Conservation (phyloP, 164 flowering plant genomes). For the Berberis vulgaris region DNA sequence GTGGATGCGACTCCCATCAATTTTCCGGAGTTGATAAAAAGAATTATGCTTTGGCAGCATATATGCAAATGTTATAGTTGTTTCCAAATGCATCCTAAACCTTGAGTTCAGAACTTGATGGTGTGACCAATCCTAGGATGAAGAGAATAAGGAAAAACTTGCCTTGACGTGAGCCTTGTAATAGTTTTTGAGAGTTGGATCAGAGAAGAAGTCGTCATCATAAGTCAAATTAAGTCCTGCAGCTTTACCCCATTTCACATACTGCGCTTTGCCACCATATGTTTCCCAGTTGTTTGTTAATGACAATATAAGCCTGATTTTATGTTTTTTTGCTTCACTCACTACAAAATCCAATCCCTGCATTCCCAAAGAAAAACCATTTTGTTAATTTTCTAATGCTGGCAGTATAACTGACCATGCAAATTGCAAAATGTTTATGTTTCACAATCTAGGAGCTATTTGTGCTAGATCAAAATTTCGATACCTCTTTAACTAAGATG, state of each 20-base stretch:
- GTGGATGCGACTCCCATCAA: no score
- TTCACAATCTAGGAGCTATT: no score
- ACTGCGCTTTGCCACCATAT: slow-evolving; percentile 87
- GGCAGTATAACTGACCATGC: no score
- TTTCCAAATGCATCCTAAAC: no score
- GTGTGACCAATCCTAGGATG: no score
- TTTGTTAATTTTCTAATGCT: not conserved
- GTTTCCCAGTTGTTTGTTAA: slow-evolving; percentile 82
- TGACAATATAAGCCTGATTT: slow-evolving; percentile 80
- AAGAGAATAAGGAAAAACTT: slow-evolving; percentile 2
- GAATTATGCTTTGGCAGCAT: no score
- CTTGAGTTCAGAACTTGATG: no score
- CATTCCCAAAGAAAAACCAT: not conserved
- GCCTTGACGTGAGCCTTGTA: slow-evolving; percentile 85
- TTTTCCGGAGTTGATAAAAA: no score
- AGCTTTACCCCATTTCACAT: slow-evolving; percentile 88
- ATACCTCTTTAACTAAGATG: not conserved
- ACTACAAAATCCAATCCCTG: slow-evolving; percentile 96
- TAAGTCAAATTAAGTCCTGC: slow-evolving; percentile 73
- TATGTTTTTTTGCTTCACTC: slow-evolving; percentile 78
- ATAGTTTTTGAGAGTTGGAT: slow-evolving; percentile 62
- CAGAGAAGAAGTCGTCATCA: slow-evolving; percentile 84
- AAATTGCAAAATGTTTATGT: no score
- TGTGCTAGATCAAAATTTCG: not conserved
- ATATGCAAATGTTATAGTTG: no score